A percentile compares a stretch with the other conserved stretches of the same genome.
Evolutionary conservation across 208 protist species (phyloP).

Genomic region (Leishmania arabica): DNA sequence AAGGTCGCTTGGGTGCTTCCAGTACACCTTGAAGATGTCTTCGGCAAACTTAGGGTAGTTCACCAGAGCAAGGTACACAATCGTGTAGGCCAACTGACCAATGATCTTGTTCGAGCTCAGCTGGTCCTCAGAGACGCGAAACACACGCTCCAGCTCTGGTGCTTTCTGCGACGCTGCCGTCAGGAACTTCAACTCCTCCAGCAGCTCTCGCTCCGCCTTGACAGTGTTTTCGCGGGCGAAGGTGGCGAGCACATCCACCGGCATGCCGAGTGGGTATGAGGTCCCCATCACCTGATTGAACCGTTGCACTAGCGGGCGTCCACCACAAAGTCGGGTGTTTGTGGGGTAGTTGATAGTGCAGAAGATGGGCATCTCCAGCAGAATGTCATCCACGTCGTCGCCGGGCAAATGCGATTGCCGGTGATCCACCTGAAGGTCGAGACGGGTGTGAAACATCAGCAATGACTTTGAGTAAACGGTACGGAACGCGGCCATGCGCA

Average conservation of each 20-base stretch:
- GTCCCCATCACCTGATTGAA: slow-evolving; percentile 91
- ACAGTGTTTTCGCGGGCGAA: slow-evolving; percentile 67
- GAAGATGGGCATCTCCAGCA: slow-evolving; percentile 90
- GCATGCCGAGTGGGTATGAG: slow-evolving; percentile 84
- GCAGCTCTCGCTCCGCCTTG: slow-evolving; percentile 72
- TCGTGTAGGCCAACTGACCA: slow-evolving; percentile 89
- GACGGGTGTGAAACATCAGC: slow-evolving; percentile 80
- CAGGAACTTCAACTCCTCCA: slow-evolving; percentile 86
- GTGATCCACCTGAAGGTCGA: slow-evolving; percentile 89
- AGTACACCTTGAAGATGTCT: slow-evolving; percentile 80
- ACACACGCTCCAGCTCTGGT: slow-evolving; percentile 82
- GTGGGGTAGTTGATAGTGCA: slow-evolving; percentile 87
- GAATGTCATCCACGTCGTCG: slow-evolving; percentile 75
- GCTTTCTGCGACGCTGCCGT: slow-evolving; percentile 62
- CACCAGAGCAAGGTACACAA: slow-evolving; percentile 86
- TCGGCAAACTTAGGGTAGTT: slow-evolving; percentile 77
- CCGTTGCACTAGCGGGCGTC: slow-evolving; percentile 81
- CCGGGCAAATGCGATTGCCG: slow-evolving; percentile 58
- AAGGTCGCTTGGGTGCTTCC: slow-evolving; percentile 75
- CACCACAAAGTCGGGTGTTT: slow-evolving; percentile 86
- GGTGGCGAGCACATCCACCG: slow-evolving; percentile 88
- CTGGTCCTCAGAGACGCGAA: slow-evolving; percentile 79
- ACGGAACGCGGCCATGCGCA: slow-evolving; percentile 85
- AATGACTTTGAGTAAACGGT: slow-evolving; percentile 91
- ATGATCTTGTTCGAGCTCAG: slow-evolving; percentile 84